Evolutionary conservation across 1,284 basidiomycete genomes (phyloP).

Genomic region (Puccinia hordei): DNA sequence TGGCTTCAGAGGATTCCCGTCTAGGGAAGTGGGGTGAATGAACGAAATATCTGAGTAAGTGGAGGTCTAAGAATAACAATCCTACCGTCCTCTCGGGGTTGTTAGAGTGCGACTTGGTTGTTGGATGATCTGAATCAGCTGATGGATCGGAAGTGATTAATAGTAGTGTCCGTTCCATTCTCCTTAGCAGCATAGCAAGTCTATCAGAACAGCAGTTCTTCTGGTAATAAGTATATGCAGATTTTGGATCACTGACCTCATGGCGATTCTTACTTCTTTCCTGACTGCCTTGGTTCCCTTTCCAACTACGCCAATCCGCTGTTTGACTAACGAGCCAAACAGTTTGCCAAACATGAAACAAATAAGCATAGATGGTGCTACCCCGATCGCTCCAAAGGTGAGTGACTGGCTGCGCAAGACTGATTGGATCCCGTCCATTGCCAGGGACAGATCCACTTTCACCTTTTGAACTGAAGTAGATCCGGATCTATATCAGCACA

Average conservation of each 20-base stretch:
- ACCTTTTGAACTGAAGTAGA: conserved; percentile 37
- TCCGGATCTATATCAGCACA: not conserved
- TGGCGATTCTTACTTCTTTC: conserved; percentile 38
- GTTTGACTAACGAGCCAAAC: conserved; percentile 19
- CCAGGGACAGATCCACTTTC: conserved; percentile 74
- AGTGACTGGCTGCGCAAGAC: conserved; percentile 91
- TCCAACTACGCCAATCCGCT: conserved; percentile 28
- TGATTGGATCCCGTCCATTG: conserved; percentile 82
- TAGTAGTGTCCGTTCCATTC: conserved; percentile 42
- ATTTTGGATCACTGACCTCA: conserved; percentile 21
- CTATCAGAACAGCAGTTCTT: not conserved
- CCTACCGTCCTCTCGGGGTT: conserved; percentile 27
- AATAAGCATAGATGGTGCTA: conserved; percentile 83
- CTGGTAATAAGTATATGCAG: not conserved
- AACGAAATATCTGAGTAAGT: conserved; percentile 29
- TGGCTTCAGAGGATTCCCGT: conserved; percentile 7
- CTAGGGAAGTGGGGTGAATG: conserved; percentile 38
- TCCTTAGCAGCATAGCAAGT: not conserved
- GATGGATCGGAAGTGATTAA: conserved; percentile 25
- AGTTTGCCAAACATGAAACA: conserved; percentile 68
- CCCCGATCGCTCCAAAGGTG: conserved; percentile 94
- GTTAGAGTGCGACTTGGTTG: conserved; percentile 12
- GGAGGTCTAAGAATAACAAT: conserved; percentile 29
- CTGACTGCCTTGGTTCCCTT: conserved; percentile 47
- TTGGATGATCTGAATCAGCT: conserved; percentile 16